phyloP scores from a whole-genome alignment of 1,139 yeast species.

The Blastobotrys apis region DNA sequence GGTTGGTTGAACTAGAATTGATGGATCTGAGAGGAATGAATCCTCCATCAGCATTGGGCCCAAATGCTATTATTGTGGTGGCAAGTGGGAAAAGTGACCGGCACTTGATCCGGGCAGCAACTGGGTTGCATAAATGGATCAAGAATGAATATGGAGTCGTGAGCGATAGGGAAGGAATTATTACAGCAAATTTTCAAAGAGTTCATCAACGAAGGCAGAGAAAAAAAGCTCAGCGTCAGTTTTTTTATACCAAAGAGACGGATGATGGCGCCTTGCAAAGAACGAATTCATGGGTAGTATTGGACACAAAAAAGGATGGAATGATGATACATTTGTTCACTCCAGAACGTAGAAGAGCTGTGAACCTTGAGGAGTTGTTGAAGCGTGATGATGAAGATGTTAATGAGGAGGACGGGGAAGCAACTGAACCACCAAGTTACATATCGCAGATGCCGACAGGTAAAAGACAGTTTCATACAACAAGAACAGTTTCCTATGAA shows the following conservation, averaged over 20 bases:
- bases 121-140: conserved; percentile 48
- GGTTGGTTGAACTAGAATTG: conserved; percentile 55
- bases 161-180: conserved; percentile 68
- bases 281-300: conserved; percentile 60
- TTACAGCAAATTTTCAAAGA: conserved; percentile 55
- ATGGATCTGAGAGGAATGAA: conserved; percentile 54
- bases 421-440: background rate
- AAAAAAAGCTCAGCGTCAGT: conserved; percentile 48
- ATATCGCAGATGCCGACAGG: conserved; percentile 4
- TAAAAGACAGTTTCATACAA: conserved; percentile 8
- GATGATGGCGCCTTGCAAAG: conserved; percentile 28
- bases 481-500: background rate
- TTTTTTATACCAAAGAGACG: conserved; percentile 14
- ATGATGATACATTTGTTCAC: conserved; percentile 72
- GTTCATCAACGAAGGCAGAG: conserved; percentile 60
- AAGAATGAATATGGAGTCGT: conserved; percentile 42
- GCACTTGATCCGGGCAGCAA: conserved; percentile 70
- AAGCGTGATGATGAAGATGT: conserved; percentile 5
- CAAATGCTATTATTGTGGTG: conserved; percentile 49
- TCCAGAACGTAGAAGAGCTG: conserved; percentile 55
- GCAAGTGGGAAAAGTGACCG: conserved; percentile 76
- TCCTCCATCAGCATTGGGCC: conserved; percentile 43
- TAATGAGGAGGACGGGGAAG: background rate
- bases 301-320: conserved; percentile 61
- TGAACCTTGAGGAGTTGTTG: conserved; percentile 71